Evolutionary conservation across 106 monocot species (phyloP).

Genomic region (Dioscorea zingiberensis): DNA sequence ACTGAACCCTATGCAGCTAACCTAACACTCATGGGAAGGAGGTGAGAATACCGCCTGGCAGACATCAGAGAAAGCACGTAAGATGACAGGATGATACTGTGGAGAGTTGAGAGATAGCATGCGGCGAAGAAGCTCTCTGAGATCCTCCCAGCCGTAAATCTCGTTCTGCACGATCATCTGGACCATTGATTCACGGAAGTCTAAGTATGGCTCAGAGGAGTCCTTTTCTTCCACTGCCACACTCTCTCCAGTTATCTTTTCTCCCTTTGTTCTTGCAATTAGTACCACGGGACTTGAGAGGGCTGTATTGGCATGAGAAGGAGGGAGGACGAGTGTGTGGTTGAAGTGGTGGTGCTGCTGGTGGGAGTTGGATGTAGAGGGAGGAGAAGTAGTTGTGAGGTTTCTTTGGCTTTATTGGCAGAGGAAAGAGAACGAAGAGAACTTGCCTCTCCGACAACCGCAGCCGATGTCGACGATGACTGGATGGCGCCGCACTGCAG

Average conservation of each 20-base stretch:
- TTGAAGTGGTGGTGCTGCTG: neutral
- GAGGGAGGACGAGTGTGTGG: slow-evolving; percentile 11
- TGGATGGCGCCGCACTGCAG: slow-evolving; percentile 2
- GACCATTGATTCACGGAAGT: slow-evolving; percentile 21
- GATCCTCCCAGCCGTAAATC: slow-evolving; percentile 19
- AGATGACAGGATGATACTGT: slow-evolving; percentile 30
- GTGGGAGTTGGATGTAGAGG: neutral
- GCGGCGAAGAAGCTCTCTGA: slow-evolving; percentile 13
- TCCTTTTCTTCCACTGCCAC: slow-evolving; percentile 22
- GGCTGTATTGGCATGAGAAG: neutral
- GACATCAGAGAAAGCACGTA: slow-evolving; percentile 43
- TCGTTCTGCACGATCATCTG: slow-evolving; percentile 28
- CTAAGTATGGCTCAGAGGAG: slow-evolving; percentile 15
- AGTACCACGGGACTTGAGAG: neutral
- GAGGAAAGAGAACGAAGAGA: slow-evolving; percentile 18
- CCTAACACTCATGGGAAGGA: neutral
- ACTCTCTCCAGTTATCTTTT: slow-evolving; percentile 1
- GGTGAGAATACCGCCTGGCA: slow-evolving; percentile 29
- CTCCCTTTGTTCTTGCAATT: neutral
- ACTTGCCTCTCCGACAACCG: slow-evolving; percentile 16
- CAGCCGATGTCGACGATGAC: slow-evolving; percentile 25
- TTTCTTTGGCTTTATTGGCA: neutral
- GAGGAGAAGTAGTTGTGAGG: neutral
- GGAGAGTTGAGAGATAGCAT: slow-evolving; percentile 23
- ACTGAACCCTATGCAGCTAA: too few relatives aligned